A percentile compares a stretch with the other conserved stretches of the same genome.
Conservation (phyloP, 768 basidiomycete genomes). For the Suillus sp. region DNA sequence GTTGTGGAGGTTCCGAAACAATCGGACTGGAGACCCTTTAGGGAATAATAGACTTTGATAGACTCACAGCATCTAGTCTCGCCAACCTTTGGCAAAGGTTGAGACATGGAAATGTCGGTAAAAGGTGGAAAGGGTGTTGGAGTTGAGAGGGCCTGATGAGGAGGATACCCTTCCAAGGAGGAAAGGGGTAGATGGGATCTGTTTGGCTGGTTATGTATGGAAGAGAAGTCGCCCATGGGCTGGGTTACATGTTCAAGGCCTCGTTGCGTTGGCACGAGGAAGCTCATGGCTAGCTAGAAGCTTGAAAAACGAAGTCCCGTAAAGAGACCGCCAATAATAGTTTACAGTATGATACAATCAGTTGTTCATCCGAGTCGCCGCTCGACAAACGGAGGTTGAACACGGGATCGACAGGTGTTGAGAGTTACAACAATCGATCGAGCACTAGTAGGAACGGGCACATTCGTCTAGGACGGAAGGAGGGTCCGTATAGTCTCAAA, state of each 20-base stretch:
- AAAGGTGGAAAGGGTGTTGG: constrained; percentile 31
- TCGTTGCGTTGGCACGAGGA: constrained; percentile 38
- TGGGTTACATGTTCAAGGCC: constrained; percentile 29
- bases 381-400: constrained; percentile 23
- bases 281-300: constrained; percentile 31
- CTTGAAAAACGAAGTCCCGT: constrained; percentile 23
- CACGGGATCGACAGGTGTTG: constrained; percentile 17
- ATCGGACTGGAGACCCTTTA: constrained; percentile 14
- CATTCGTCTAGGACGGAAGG: background rate
- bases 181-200: constrained; percentile 42
- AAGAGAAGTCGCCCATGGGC: constrained; percentile 26
- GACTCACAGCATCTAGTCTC: constrained; percentile 78
- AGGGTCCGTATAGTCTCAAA: constrained; percentile 7
- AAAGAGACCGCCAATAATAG: constrained; percentile 25
- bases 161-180: constrained; percentile 38
- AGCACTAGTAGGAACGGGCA: constrained; percentile 11
- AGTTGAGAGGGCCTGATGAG: constrained; percentile 33
- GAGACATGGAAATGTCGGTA: constrained; percentile 38
- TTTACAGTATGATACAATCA: constrained; percentile 21
- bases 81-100: constrained; percentile 56
- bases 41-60: constrained; percentile 20
- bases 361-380: constrained; percentile 1
- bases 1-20: constrained; percentile 12
- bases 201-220: constrained; percentile 35
- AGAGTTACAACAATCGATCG: constrained; percentile 19